Conservation (phyloP, 768 basidiomycete genomes). For the Boletus vermiculosoides region DNA sequence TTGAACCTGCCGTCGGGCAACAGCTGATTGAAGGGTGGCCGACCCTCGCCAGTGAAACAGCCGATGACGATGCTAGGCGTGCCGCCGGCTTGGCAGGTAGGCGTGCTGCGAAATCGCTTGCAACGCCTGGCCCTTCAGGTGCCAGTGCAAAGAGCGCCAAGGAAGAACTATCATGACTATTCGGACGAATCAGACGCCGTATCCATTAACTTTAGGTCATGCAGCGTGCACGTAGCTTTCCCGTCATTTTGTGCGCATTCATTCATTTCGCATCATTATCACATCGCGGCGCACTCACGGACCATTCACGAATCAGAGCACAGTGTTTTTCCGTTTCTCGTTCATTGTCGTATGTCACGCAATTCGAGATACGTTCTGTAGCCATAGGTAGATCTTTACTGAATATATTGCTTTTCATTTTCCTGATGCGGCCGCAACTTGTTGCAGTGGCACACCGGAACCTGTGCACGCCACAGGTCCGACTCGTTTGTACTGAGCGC, state of each 20-base stretch:
- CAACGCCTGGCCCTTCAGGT: not conserved
- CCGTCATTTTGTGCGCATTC: not conserved
- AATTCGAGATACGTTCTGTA: not conserved
- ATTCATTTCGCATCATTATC: not conserved
- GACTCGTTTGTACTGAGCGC: not conserved
- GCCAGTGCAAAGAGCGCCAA: not conserved
- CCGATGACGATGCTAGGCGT: not conserved
- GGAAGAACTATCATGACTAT: not conserved
- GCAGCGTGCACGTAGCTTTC: not conserved
- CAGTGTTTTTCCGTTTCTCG: not conserved
- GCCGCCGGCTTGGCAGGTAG: not conserved
- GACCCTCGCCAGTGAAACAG: conserved; percentile 27
- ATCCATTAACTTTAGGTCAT: not conserved
- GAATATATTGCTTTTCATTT: not conserved
- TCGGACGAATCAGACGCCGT: not conserved
- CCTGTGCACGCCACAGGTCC: not conserved
- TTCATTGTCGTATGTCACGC: not conserved
- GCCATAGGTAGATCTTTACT: not conserved
- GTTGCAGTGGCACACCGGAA: not conserved
- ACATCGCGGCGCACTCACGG: not conserved
- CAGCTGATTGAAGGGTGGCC: conserved; percentile 71
- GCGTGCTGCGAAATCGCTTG: conserved; percentile 4
- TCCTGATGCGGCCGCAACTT: not conserved
- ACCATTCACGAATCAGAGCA: not conserved
- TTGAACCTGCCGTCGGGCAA: conserved; percentile 77